Percentiles rank a stretch among this genome's conserved stretches.
These are phyloP conservation scores for Lactarius sanguifluus DNA, from an alignment of 768 basidiomycete genomes.

Conservation along the genomic window DNA sequence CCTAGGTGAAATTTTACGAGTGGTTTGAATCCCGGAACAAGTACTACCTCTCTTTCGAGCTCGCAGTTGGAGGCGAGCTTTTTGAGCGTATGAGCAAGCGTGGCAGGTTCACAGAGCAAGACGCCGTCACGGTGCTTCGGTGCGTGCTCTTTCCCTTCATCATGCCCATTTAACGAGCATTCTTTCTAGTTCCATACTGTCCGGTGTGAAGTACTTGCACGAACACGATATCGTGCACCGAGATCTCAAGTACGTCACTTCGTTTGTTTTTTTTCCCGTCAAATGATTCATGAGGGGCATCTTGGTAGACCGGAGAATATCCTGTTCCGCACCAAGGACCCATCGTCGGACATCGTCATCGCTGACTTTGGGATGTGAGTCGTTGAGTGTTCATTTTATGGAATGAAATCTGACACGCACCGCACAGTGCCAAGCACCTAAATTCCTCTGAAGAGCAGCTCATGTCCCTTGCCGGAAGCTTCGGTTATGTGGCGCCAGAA, in stretches of 20 bases:
- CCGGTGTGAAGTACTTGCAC: slow-evolving; percentile 87
- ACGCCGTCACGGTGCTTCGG: slow-evolving; percentile 78
- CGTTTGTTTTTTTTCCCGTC: background rate
- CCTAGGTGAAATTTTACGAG: slow-evolving; percentile 93
- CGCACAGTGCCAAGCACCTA: slow-evolving; percentile 74
- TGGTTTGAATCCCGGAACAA: slow-evolving; percentile 94
- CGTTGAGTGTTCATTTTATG: background rate
- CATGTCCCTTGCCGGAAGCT: slow-evolving; percentile 71
- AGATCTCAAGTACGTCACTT: slow-evolving; percentile 72
- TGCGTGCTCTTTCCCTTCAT: slow-evolving; percentile 38
- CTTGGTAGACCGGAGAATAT: slow-evolving; percentile 87
- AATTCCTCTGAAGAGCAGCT: slow-evolving; percentile 70
- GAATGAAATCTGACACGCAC: background rate
- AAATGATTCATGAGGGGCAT: background rate
- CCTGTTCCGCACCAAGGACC: slow-evolving; percentile 76
- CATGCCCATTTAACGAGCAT: too few species aligned
- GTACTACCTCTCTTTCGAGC: slow-evolving; percentile 94
- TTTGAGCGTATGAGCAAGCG: slow-evolving; percentile 83
- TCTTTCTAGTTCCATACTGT: slow-evolving; percentile 65
- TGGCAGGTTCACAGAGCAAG: slow-evolving; percentile 92
- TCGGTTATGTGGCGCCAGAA: slow-evolving; percentile 92
- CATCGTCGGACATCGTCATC: slow-evolving; percentile 86
- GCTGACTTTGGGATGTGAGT: slow-evolving; percentile 95
- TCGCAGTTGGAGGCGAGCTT: slow-evolving; percentile 91
- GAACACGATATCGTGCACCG: slow-evolving; percentile 93